A percentile compares a stretch with the other conserved stretches of the same genome.
phyloP scores from a whole-genome alignment of 176 grass and related monocot genomes.

The Eleusine indica region DNA sequence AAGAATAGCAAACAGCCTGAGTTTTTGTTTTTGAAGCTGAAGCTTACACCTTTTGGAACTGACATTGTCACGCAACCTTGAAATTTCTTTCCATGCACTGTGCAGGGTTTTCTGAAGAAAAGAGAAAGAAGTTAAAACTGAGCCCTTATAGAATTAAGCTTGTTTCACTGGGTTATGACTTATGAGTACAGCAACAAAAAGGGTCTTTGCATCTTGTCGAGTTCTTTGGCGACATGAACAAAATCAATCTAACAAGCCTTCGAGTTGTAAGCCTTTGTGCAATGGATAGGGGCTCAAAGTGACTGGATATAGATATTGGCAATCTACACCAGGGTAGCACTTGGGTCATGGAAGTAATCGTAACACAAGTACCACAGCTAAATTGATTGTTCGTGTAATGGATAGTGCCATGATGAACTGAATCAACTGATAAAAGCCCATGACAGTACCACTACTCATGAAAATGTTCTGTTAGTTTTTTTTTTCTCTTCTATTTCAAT shows the following conservation, averaged over 20 bases:
- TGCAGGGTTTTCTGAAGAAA: slow-evolving; percentile 80
- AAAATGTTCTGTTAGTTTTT: too few species aligned
- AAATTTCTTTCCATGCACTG: slow-evolving; percentile 81
- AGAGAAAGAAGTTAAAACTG: slow-evolving; percentile 3
- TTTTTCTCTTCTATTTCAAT: too few species aligned
- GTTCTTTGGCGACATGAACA: neutral
- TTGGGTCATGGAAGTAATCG: neutral
- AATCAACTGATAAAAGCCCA: too few species aligned
- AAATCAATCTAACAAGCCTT: neutral
- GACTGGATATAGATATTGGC: neutral
- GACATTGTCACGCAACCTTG: slow-evolving; percentile 80
- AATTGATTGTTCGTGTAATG: too few species aligned
- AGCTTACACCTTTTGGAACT: slow-evolving; percentile 71
- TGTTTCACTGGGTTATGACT: neutral
- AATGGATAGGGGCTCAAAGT: neutral
- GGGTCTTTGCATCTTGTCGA: neutral
- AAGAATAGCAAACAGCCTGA: slow-evolving; percentile 83
- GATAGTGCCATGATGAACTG: too few species aligned
- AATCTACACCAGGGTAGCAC: neutral
- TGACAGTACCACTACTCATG: too few species aligned
- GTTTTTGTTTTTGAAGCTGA: slow-evolving; percentile 78
- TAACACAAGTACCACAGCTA: neutral
- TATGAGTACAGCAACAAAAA: neutral
- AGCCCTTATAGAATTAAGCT: neutral
- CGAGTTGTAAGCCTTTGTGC: neutral